phyloP scores from a whole-genome alignment of 306 rosid genomes.

The Trifolium dubium region DNA sequence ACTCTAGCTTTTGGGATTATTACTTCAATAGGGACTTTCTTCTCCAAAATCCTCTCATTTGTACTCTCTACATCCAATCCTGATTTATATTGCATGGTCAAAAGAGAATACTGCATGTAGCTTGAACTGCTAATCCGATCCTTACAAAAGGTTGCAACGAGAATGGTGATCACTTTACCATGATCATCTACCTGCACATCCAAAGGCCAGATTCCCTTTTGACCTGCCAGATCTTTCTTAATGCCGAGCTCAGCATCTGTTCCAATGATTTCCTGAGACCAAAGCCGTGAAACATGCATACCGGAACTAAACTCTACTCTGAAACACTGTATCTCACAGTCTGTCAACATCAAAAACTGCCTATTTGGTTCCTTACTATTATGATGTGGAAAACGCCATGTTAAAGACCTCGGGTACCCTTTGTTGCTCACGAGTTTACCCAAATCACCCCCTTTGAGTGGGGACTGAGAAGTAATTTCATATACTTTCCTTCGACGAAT shows the following conservation, averaged over 20 bases:
- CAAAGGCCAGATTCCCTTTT: slow-evolving; percentile 92
- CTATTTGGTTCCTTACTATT: slow-evolving; percentile 49
- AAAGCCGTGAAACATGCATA: slow-evolving; percentile 64
- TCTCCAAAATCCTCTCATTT: slow-evolving; percentile 76
- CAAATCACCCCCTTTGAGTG: slow-evolving; percentile 57
- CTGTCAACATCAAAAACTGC: slow-evolving; percentile 76
- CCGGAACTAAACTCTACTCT: slow-evolving; percentile 58
- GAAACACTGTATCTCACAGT: slow-evolving; percentile 80
- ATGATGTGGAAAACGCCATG: slow-evolving; percentile 69
- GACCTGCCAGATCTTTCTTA: slow-evolving; percentile 95
- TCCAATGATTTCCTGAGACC: slow-evolving; percentile 91
- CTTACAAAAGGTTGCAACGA: slow-evolving; percentile 84
- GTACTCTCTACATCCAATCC: slow-evolving; percentile 49
- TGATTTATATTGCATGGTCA: slow-evolving; percentile 87
- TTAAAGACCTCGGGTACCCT: slow-evolving; percentile 94
- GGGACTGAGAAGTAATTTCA: slow-evolving; percentile 41
- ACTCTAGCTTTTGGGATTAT: slow-evolving; percentile 95
- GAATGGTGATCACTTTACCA: slow-evolving; percentile 79
- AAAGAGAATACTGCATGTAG: slow-evolving; percentile 92
- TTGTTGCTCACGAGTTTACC: slow-evolving; percentile 52
- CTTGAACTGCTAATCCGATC: slow-evolving; percentile 90
- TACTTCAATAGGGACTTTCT: slow-evolving; percentile 84
- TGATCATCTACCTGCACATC: slow-evolving; percentile 77
- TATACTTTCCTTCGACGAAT: slow-evolving; percentile 59
- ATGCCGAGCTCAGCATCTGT: slow-evolving; percentile 83